Base-by-base conservation (phyloP, 2,329 filamentous ascomycete species). In the Macroventuria anomochaeta region DNA sequence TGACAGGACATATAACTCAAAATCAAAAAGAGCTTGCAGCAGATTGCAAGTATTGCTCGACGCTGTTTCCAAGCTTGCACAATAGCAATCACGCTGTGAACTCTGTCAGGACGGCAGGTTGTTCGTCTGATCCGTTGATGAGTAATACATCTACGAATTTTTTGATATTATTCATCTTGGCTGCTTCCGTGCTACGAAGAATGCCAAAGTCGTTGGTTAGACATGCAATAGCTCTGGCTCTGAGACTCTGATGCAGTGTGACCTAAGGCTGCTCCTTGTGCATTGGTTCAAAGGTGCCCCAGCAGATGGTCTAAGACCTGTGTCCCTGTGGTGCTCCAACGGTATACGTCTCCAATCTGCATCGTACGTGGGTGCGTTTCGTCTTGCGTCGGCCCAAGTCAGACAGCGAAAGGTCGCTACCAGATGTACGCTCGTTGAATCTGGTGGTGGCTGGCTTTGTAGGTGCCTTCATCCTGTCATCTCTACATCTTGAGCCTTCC, bases 401-500 rank as follows among this genome's bases (percentile, higher is more conserved):
- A 10, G 37, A 44, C 23, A 48, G 13, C 21, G 10, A 21, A 2
- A 11, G 7, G 15, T 48, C 32, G 39, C 38, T 47, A 43, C 26
- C 38, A 33, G 38, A 33, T 33, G 26, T 37, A 32, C 13, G 20
- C 38, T 47, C 12, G 13, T 15, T 43, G 38, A 23, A 23, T 29
- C 12, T 6, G 28, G 31, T 33, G 25, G 28, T 47, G 33, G n/a
- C 25, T 26, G 17, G 21, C 18, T 12, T n/a, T 7, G 12, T 29
- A 8, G 6, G 10, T 21, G 11, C 7, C 12, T 20, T 74, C 63
- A 73, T 42, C 63, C 69, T 21, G 60, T 61, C 71, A 74, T 72
- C 32, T 73, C 69, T 17, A 71, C 67, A 39, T 74, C 69, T 32
- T 60, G 59, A 15, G 55, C 58, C 54, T 68, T 71, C 49, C 68